Evolutionary conservation across 441 rosid species (phyloP), one percentile per base, ranked within the genome.

Genomic region (Erodium texanum): DNA sequence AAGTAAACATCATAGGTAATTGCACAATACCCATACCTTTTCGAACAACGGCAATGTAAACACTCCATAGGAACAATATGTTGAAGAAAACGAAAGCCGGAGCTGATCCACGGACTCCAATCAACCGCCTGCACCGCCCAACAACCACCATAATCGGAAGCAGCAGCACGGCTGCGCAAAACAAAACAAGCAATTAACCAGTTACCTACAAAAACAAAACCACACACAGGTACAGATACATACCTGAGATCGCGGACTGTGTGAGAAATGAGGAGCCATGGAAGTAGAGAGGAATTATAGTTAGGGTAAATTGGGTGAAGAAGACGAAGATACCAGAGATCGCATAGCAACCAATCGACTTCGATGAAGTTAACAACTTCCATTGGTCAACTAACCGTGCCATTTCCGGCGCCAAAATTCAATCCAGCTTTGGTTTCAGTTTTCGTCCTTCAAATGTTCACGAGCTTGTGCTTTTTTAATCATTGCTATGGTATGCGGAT

Each of bases 61-160:
- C 79, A 71, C 48, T 69, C 88, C 88, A 84, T 24, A 82, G 10
- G 71, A 82, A 85, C 24, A 80, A 43, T 23, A 80, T 56, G 43
- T 23, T 84, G 76, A 70, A 70, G 82, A 84, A 74, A 20, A 87
- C 87, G 36, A 82, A 73, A 62, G 86, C 87, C 14, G 88, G 82
- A 65, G 93, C 87, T 0, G 88, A 84, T 9, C 85, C 79, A 67
- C 29, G 23, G 66, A 82, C 75, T 66, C 86, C 83, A 64, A 80
- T 73, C 27, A 84, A 67, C 73, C 77, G 79, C 80, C 81, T 76
- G 36, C 75, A 70, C 58, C 58, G 58, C 7, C 58, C 58, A 16
- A 20, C 20, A 4, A 52, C 5, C 58, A n/a, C 58, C 58, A 52
- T 52, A 52, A 52, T 16, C 22, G 58, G 58, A n/a, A 52, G 58